Evolutionary conservation across 176 grass and related monocot species (phyloP).

Genomic region (Aegilops sharonensis): DNA sequence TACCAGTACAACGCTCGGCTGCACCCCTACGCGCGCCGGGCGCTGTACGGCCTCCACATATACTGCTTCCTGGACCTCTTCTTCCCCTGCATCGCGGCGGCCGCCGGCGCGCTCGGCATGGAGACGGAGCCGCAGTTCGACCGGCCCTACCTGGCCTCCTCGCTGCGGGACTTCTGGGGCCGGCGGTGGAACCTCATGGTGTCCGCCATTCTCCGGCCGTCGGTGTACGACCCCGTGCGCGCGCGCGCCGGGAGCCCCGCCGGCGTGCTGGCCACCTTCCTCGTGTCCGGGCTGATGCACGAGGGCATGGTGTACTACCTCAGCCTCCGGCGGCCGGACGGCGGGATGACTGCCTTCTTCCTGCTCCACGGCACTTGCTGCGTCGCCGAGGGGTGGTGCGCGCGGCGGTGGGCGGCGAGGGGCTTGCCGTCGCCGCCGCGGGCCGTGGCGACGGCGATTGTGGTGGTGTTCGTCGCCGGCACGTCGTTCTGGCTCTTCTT

Average conservation of each 20-base stretch:
- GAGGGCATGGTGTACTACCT: conserved; percentile 54
- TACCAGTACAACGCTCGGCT: conserved; percentile 3
- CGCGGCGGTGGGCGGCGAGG: neutral
- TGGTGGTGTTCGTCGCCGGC: conserved; percentile 1
- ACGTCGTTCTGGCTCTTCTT: conserved; percentile 47
- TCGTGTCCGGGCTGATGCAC: conserved; percentile 74
- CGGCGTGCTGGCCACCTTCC: conserved; percentile 39
- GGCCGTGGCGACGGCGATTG: neutral
- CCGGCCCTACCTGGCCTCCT: conserved; percentile 41
- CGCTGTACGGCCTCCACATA: conserved; percentile 33
- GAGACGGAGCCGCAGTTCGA: conserved; percentile 53
- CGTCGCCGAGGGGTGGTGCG: conserved; percentile 32
- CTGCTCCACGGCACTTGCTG: conserved; percentile 41
- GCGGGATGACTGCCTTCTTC: conserved; percentile 47
- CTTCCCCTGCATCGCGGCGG: conserved; percentile 17
- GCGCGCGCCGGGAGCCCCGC: conserved; percentile 6
- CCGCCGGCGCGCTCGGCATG: conserved; percentile 25
- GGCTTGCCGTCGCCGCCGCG: conserved; percentile 1
- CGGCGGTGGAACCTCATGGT: conserved; percentile 61
- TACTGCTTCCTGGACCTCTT: conserved; percentile 43
- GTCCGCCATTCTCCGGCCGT: conserved; percentile 41
- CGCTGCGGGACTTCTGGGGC: conserved; percentile 59
- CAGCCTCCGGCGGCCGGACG: neutral
- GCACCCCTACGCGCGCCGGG: conserved; percentile 15
- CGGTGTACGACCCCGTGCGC: conserved; percentile 22